Evolutionary conservation across 441 rosid genomes (phyloP), one percentile per base, ranked within the genome.

Genomic region (Croton laevigatus): DNA sequence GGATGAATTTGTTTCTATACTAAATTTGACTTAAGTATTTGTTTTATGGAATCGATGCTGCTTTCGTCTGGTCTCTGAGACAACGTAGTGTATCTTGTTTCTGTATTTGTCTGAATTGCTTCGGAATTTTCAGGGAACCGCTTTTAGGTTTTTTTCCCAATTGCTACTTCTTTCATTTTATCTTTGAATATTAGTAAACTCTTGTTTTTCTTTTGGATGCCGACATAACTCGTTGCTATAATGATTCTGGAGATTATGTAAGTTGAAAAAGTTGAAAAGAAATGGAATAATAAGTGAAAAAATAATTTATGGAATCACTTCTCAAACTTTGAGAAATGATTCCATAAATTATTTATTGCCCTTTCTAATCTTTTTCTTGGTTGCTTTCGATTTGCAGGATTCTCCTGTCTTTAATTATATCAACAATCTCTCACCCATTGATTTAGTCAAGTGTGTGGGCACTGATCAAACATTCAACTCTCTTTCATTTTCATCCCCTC

Each of bases 381-480:
- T 68, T 14, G 19, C 45, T 22, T 32, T 61, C 23, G 23, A 37
- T 48, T 76, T 83, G 83, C 87, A 92, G 98, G 93, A 91, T 71
- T 94, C 98, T 44, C 98, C 98, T 0, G 89, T 94, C 58, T 94
- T 92, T 73, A 90, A 86, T 73, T 94, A 86, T 72, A 85, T 94
- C 74, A 91, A 81, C 81, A 92, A 81, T 76, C 94, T 94, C 57
- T 94, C 99, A 20, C 99, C 99, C 12, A 89, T 94, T 75, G 86
- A 89, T 66, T 80, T 88, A 6, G 94, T 82, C 27, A 92, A 84
- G 71, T 86, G 97, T 19, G 57, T 77, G 36, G 85, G 79, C 64
- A 71, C 73, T 53, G 71, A 84, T 54, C 97, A 89, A 78, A 82
- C 89, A 3, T 87, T 86, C 76, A 81, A 79, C 81, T 84, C 96